Conservation (phyloP, 129 eudicot genomes). For the Flaveria trinervia region DNA sequence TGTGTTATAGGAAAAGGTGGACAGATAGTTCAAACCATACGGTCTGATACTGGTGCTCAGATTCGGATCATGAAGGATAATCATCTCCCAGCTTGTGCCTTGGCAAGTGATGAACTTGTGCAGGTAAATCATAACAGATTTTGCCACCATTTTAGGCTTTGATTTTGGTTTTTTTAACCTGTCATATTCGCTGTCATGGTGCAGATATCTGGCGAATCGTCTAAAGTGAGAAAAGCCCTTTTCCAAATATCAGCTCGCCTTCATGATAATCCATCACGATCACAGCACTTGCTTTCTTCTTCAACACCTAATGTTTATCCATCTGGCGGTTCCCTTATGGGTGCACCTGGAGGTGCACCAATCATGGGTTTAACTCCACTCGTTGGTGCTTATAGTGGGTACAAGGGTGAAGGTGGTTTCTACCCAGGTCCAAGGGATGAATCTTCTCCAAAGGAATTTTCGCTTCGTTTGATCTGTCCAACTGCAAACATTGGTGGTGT, state of each 20-base stretch:
- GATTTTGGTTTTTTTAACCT: not conserved
- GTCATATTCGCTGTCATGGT: conserved; percentile 4
- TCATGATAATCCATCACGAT: conserved; percentile 85
- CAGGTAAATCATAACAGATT: conserved; percentile 55
- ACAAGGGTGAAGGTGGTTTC: conserved; percentile 75
- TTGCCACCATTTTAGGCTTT: not conserved
- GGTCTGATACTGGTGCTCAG: conserved; percentile 87
- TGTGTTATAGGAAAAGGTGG: conserved; percentile 98
- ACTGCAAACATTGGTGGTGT: conserved; percentile 90
- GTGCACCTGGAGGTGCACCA: conserved; percentile 61
- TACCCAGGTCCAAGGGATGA: conserved; percentile 73
- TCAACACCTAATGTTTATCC: conserved; percentile 53
- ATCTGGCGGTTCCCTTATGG: conserved; percentile 68
- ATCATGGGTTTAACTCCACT: conserved; percentile 73
- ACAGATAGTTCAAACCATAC: conserved; percentile 77
- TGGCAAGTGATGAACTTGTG: conserved; percentile 85
- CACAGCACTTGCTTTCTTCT: conserved; percentile 78
- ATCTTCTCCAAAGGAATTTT: conserved; percentile 72
- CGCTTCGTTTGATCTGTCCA: conserved; percentile 82
- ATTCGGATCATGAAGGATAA: conserved; percentile 85
- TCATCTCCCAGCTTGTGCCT: conserved; percentile 88
- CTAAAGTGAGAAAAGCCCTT: conserved; percentile 85
- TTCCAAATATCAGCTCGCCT: conserved; percentile 77
- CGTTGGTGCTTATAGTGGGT: conserved; percentile 77
- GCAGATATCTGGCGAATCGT: conserved; percentile 84